Evolutionary conservation across 148 eudicot species (phyloP), one percentile per base, ranked within the genome.

Genomic region (Cornus kousa): DNA sequence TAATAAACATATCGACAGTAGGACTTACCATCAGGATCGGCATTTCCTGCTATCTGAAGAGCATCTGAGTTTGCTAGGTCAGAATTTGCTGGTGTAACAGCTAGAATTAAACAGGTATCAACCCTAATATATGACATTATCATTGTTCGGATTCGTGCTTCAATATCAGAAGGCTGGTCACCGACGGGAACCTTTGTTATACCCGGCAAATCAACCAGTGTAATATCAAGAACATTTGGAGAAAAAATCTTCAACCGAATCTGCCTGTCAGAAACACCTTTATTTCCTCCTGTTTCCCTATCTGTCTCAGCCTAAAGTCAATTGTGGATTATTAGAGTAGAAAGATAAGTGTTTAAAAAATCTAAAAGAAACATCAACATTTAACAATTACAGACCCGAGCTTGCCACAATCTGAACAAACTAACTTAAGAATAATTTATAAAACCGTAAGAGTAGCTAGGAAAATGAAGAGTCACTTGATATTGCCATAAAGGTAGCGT

Each of bases 21-120:
- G 32, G 81, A 76, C 87, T 75, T 81, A 92, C 98, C 97, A 91
- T 92, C 94, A 64, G 97, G 98, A 86, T 94, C 97, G 43, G 94
- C 98, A 80, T 77, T 88, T 84, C 92, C 92, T 78, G 98, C 98
- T 80, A 94, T 94, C 85, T 94, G 98, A 79, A 94, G 87, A 74
- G 98, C 98, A 87, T 94, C 98, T 71, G 98, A 94, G 86, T 92
- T 94, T 19, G 98, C 97, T 68, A 94, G 79, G 81, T 94, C 98
- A 62, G 98, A 76, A 83, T 94, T 94, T 71, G 97, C 98, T 64
- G 98, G 97, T 6, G 97, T 91, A 53, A 94, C 98, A 82, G 98
- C 98, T 77, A 94, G 79, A 80, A 94, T 92, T 75, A 94, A 80
- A 79, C 95, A 91, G 80, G 87, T 91, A 78, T 87, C 87, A 37